phyloP scores from a whole-genome alignment of 2,329 filamentous ascomycete genomes.

The Tolypocladium ovalisporum region DNA sequence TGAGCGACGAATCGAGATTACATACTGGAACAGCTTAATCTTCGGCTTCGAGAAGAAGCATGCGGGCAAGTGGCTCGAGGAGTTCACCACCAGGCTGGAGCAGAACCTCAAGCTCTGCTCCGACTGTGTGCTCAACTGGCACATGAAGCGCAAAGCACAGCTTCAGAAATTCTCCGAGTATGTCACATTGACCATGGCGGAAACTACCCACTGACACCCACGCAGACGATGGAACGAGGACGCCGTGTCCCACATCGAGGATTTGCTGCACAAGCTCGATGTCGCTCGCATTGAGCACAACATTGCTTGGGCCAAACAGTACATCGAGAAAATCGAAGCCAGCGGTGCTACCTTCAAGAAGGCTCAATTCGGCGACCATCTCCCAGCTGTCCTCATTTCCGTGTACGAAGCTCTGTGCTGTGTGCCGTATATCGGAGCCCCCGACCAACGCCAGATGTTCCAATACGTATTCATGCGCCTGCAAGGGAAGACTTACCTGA shows the following conservation, averaged over 20 bases:
- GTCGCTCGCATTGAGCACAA: conserved; percentile 50
- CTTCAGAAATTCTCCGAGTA: conserved; percentile 52
- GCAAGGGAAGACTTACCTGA: conserved; percentile 61
- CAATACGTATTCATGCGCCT: conserved; percentile 75
- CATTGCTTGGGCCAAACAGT: conserved; percentile 42
- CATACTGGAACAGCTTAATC: conserved; percentile 58
- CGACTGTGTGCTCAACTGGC: conserved; percentile 63
- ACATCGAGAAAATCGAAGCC: conserved; percentile 41
- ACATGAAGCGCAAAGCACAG: conserved; percentile 54
- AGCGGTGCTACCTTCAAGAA: conserved; percentile 35
- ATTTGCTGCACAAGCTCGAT: conserved; percentile 49
- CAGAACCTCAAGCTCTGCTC: conserved; percentile 53
- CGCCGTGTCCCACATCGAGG: conserved; percentile 38
- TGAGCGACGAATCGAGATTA: conserved; percentile 45
- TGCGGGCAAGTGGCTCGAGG: conserved; percentile 46
- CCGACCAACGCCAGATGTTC: conserved; percentile 48
- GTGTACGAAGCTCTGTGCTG: conserved; percentile 86
- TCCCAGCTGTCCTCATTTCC: conserved; percentile 57
- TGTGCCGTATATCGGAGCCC: conserved; percentile 58
- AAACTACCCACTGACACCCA: conserved; percentile 9
- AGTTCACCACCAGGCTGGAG: conserved; percentile 48
- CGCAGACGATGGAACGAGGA: conserved; percentile 36
- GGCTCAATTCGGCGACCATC: conserved; percentile 32
- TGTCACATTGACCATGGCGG: conserved; percentile 11
- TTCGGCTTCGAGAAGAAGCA: conserved; percentile 55